These are phyloP conservation scores for Yamadazyma ubonensis DNA, from an alignment of 805 yeast genomes.

Conservation along the genomic window DNA sequence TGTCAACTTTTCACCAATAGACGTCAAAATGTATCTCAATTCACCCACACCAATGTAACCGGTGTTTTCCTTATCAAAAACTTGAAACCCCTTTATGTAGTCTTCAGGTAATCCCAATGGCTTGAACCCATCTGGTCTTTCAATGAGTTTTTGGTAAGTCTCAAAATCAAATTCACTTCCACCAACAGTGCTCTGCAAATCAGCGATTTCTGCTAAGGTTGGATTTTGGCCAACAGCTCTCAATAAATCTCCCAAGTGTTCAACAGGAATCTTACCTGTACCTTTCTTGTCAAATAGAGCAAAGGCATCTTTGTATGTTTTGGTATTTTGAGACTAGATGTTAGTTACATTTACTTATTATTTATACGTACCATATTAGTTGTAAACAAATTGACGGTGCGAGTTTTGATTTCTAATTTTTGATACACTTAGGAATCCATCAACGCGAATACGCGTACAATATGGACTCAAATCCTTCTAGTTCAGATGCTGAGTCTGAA, in stretches of 20 bases:
- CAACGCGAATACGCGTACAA: too few species aligned
- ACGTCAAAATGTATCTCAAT: conserved; percentile 88
- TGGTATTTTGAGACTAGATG: conserved; percentile 42
- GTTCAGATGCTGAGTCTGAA: background rate
- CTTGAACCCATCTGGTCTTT: conserved; percentile 86
- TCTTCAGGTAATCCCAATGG: conserved; percentile 87
- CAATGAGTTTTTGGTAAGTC: conserved; percentile 70
- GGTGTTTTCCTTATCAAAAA: conserved; percentile 91
- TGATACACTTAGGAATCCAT: too few species aligned
- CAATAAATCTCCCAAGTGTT: conserved; percentile 85
- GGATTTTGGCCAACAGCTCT: conserved; percentile 99
- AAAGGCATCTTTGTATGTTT: conserved; percentile 82
- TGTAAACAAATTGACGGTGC: conserved; percentile 2
- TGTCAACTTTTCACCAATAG: conserved; percentile 90
- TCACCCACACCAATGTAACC: conserved; percentile 98
- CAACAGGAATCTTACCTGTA: conserved; percentile 82
- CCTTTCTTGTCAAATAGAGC: conserved; percentile 96
- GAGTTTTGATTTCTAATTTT: too few species aligned
- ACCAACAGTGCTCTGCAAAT: conserved; percentile 42
- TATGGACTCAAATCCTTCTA: too few species aligned
- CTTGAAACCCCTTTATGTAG: conserved; percentile 90
- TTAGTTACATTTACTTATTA: conserved; percentile 14
- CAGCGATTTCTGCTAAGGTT: conserved; percentile 80
- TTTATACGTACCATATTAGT: background rate
- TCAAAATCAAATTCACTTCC: conserved; percentile 67